Base-by-base conservation (phyloP, 495 filamentous ascomycete genomes). In the Penicillium waksmanii region DNA sequence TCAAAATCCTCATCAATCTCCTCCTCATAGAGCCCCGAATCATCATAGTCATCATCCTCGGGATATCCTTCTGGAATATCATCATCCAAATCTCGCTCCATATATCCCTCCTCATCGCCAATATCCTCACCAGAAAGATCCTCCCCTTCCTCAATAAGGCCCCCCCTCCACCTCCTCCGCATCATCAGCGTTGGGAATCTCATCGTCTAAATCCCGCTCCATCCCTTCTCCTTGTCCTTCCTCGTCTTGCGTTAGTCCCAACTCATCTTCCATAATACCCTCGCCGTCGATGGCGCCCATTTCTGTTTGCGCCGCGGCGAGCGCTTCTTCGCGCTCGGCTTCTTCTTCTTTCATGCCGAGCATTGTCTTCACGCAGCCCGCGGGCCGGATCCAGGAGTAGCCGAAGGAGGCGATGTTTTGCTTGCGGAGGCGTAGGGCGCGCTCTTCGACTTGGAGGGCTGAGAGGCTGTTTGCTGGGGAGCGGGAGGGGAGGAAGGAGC, bases 251-350 rank as follows among this genome's bases (percentile, higher is more conserved):
- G 66, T 59, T 51, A 64, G 58, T 13, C 62, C 73, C 34, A 60
- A 57, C 23, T 62, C 66, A 51, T 63, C 64, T 10, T 69, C 67
- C 23, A 67, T 64, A 31, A 69, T 71, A 81, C 4, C 87, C 12
- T 87, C 86, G 12, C 40, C 40, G 53, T 76, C 77, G 15, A 85
- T 83, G 48, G 84, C 84, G 9, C 87, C 79, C 72, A 84, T 80
- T 65, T 92, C 89, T n/a, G 88, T 81, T 15, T 82, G 77, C 56
- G 89, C 69, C 0, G 85, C 87, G 53, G 87, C 86, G 49, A 88
- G 81, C n/a, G 90, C 86, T 70, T 96, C 91, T 64, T 90, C 87
- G 40, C 86, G 80, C 77, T 96, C 91, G 18, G 88, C 84, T 25
- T 86, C 80, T 79, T 94, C 91, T 66, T 93, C 91, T 56, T 84